phyloP scores from a whole-genome alignment of 768 basidiomycete species.

The Leccinum incarnatum region DNA sequence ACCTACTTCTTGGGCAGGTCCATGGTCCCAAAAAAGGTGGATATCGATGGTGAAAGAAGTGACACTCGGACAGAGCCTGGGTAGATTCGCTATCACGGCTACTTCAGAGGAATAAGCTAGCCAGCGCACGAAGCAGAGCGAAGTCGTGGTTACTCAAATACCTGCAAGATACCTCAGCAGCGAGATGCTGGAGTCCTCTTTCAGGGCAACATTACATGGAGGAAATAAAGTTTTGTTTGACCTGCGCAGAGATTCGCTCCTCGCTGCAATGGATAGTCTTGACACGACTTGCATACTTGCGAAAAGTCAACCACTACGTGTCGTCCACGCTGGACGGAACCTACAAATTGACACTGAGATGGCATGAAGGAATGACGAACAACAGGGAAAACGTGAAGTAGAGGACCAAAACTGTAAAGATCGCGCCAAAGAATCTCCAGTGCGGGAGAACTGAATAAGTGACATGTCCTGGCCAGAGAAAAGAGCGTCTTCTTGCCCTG shows the following conservation, averaged over 20 bases:
- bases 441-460: too few species aligned
- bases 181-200: slow-evolving; percentile 8
- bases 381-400: too few species aligned
- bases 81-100: slow-evolving; percentile 15
- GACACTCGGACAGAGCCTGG: slow-evolving; percentile 19
- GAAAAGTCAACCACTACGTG: slow-evolving; percentile 17
- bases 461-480: too few species aligned
- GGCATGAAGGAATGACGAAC: neutral
- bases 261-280: slow-evolving; percentile 10
- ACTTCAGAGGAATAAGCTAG: slow-evolving; percentile 11
- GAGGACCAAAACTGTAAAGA: too few species aligned
- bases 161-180: slow-evolving; percentile 14
- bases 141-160: slow-evolving; percentile 11
- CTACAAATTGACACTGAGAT: neutral
- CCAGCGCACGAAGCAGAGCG: slow-evolving; percentile 16
- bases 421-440: too few species aligned
- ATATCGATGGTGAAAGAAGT: slow-evolving; percentile 15
- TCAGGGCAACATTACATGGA: slow-evolving; percentile 10
- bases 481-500: too few species aligned
- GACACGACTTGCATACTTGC: slow-evolving; percentile 24
- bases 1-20: slow-evolving; percentile 11
- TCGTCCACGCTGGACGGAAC: slow-evolving; percentile 2
- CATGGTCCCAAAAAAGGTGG: slow-evolving; percentile 8
- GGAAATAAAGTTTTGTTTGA: slow-evolving; percentile 5
- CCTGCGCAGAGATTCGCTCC: neutral